Evolutionary conservation across 768 basidiomycete species (phyloP), one percentile per base, ranked within the genome.

Genomic region (Termitomyces sp.): DNA sequence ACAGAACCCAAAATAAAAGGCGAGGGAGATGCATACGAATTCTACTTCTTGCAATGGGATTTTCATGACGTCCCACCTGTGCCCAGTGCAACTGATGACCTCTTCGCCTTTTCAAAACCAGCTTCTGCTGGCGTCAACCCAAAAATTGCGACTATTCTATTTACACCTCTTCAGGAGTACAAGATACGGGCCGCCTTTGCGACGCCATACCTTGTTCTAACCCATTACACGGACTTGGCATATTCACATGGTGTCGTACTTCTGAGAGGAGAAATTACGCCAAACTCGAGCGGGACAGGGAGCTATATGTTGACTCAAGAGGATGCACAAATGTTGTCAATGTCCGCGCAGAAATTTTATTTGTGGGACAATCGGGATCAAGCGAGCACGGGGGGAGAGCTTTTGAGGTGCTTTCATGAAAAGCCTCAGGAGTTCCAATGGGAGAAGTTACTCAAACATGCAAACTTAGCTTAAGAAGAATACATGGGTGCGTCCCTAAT

Each of bases 161-260:
- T 96, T 76, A 94, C 97, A 0, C 91, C 95, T 2, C 78, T 98
- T 44, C 87, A 90, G 63, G 96, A 98, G 73, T 99, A 92, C 81
- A 96, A 97, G 71, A 72, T 85, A 56, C 86, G 89, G 41, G 80
- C 81, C 53, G 80, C 87, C 18, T 98, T 88, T 70, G 90, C 97
- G 7, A 94, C 93, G 5, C 95, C 96, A 1, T 91, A 93, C 68
- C 79, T 99, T 26, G 89, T 90, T 24, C 66, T 98, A 39, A 98
- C 95, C 4, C 85, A 92, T 70, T 98, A 98, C 72, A 88, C 95
- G 51, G 95, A 98, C 65, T 74, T 99, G 5, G 83, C 86, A 1
- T 70, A 80, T 28, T 85, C 89, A 4, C 93, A 98, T 65, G 86
- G 84, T 12, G 69, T 90, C 46, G 92, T 98, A 2, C 82, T 99